Evolutionary conservation across 495 filamentous ascomycete genomes (phyloP), one percentile per base, ranked within the genome.

Genomic region (Schizothecium vesticola): DNA sequence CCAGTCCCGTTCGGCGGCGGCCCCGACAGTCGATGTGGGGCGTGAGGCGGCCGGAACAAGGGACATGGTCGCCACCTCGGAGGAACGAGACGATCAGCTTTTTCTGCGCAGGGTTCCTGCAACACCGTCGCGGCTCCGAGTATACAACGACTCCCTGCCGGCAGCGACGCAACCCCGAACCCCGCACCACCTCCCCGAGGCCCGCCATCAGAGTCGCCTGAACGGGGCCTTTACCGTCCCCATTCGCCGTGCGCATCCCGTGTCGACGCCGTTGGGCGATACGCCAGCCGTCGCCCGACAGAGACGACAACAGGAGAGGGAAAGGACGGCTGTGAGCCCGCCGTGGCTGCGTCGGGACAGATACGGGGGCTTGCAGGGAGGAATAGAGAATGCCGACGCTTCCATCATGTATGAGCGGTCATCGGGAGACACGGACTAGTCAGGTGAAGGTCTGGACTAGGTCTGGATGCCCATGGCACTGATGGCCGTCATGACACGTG

Each of bases 151-250:
- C 68, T 71, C 70, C 36, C 67, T 85, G 59, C 79, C 85, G 10
- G 77, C 83, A 25, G 76, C 75, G 3, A 77, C 76, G 3, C 86
- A 88, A 69, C 86, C 86, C 21, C 84, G 84, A 66, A 88, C 86
- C 10, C 85, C 86, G 9, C 77, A 78, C 33, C 80, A 85, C 63
- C 75, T 88, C 12, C 83, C 84, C 3, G 83, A 85, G 72, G 74
- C 82, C 25, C 79, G 82, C 12, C 83, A 83, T 62, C 81, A 75
- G 60, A 84, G 82, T 59, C 81, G 79, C 24, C 72, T 83, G 61
- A 73, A 76, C 16, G 79, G 82, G 19, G 74, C 79, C 11, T 84
- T 80, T 71, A 86, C 84, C 19, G 82, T 78, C 5, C 82, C 84
- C 21, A 61, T 71, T 25, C 68, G 71, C 43, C 71, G 71, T 25